phyloP scores from a whole-genome alignment of 2,329 filamentous ascomycete species.

The Nemania sp. region DNA sequence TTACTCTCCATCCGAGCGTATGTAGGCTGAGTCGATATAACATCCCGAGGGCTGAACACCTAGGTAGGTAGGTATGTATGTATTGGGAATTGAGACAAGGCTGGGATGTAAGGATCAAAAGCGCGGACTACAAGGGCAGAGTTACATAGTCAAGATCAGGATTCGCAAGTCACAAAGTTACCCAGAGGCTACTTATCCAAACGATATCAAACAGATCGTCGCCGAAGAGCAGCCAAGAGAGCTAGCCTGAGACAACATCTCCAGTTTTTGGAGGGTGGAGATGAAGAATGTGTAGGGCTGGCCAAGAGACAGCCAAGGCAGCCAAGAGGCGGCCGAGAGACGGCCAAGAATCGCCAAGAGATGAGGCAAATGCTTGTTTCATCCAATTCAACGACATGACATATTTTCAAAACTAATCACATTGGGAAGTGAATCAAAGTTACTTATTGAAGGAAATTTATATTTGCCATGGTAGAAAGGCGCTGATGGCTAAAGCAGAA shows the following conservation, averaged over 20 bases:
- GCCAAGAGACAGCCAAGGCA: no score
- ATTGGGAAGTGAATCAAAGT: background rate
- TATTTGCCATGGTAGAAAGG: background rate
- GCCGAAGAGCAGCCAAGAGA: no score
- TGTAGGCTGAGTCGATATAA: background rate
- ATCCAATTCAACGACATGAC: constrained; percentile 32
- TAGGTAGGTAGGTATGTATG: background rate
- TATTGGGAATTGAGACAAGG: background rate
- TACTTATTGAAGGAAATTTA: background rate
- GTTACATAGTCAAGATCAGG: no score
- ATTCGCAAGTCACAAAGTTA: no score
- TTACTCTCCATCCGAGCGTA: background rate
- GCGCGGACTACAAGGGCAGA: no score
- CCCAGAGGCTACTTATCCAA: no score
- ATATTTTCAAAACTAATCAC: background rate
- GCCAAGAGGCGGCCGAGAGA: constrained; percentile 47
- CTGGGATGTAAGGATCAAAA: no score
- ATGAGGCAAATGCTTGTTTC: constrained; percentile 48
- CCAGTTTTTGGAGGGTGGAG: constrained; percentile 1
- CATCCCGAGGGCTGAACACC: no score
- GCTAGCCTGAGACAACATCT: constrained; percentile 4
- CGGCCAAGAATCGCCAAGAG: constrained; percentile 53
- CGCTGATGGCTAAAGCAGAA: background rate
- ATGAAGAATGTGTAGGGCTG: background rate
- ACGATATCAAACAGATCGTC: no score